Evolutionary conservation across 2,329 filamentous ascomycete species (phyloP), one percentile per base, ranked within the genome.

Genomic region (Aspergillus versicolor): DNA sequence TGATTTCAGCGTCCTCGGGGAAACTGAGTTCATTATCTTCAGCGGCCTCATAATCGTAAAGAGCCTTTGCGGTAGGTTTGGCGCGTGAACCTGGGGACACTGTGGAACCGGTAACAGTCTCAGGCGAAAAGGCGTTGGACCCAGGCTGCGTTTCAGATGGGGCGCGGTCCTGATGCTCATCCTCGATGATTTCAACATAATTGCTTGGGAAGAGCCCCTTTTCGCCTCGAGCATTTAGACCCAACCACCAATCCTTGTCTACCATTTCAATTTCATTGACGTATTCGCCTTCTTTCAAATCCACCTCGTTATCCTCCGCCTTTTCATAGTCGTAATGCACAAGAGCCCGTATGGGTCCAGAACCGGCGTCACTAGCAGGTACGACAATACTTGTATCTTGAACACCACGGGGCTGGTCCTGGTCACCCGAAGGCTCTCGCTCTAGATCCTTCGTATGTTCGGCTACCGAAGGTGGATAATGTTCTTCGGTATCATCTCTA

Each of bases 191-290:
- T 73, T 96, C 92, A 52, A 99, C 93, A 65, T 99, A 99, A 80
- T 97, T 97, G 78, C 91, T 94, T 5, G 94, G 94, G 82, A 99
- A 97, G 37, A 99, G 81, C 47, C 94, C 94, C 57, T 82, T 88
- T 74, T 97, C 91, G 66, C 94, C 94, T 60, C 81, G 82, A 21
- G 83, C 79, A 78, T 97, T 99, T 64, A 89, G 90, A 43, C 95
- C 94, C 84, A 96, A 89, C 94, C 94, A 99, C 94, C 94, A 99
- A 72, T 99, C 93, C 51, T 95, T 89, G 66, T 97, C 94, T 2
- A 99, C 91, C 90, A 95, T 95, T 61, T 97, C 91, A 67, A 99
- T 96, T 71, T 96, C 88, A 22, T 84, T 92, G 38, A 99, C 88
- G 62, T 88, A 85, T 67, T 97, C 90, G 61, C 92, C 92, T 76